phyloP scores from a whole-genome alignment of 2,329 filamentous ascomycete species.

The Didymellaceae sp. region DNA sequence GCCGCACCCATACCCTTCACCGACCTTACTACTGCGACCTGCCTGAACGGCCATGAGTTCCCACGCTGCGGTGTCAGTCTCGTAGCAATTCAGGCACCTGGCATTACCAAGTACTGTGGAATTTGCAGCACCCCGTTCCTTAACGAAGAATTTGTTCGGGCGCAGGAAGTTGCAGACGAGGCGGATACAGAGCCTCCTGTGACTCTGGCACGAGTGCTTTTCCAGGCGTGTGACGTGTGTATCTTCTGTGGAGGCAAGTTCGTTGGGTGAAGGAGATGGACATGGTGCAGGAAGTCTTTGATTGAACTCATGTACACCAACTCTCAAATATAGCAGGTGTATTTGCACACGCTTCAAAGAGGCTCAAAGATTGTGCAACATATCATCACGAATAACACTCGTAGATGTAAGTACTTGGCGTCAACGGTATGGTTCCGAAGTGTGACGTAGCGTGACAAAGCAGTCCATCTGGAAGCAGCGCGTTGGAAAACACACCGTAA shows the following conservation, averaged over 20 bases:
- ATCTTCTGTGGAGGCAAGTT: slow-evolving; percentile 49
- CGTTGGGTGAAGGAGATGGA: slow-evolving; percentile 23
- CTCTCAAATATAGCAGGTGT: too few species aligned
- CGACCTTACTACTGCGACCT: slow-evolving; percentile 56
- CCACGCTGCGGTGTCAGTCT: slow-evolving; percentile 63
- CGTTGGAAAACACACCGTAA: too few species aligned
- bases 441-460: slow-evolving; percentile 1
- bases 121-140: slow-evolving; percentile 59
- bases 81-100: slow-evolving; percentile 61
- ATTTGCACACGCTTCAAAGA: too few species aligned
- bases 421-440: neutral
- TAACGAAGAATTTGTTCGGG: slow-evolving; percentile 50
- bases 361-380: too few species aligned
- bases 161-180: slow-evolving; percentile 24
- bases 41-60: slow-evolving; percentile 60
- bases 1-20: slow-evolving; percentile 55
- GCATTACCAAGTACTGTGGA: slow-evolving; percentile 60
- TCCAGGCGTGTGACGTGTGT: slow-evolving; percentile 46
- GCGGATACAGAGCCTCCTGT: slow-evolving; percentile 14
- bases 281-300: too few species aligned
- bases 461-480: neutral
- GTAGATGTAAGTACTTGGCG: neutral
- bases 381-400: too few species aligned
- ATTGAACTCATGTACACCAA: too few species aligned
- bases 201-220: slow-evolving; percentile 40